Conservation (phyloP, 140 eudicot genomes). For the Oenanthe javanica region DNA sequence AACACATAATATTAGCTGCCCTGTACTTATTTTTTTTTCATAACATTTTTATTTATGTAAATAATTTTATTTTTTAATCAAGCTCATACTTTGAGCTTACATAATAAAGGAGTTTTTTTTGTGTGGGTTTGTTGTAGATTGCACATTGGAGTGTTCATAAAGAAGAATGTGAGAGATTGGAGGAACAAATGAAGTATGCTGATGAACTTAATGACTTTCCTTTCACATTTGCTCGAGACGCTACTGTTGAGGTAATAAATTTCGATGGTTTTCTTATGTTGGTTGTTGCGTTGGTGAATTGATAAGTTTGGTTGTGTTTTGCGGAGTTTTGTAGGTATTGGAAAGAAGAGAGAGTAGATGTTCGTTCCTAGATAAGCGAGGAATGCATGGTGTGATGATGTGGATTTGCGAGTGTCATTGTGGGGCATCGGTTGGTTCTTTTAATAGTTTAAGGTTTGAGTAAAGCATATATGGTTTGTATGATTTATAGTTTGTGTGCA, state of each 20-base stretch:
- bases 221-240: slow-evolving; percentile 49
- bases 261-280: neutral
- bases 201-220: slow-evolving; percentile 50
- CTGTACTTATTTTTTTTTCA: neutral
- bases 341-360: slow-evolving; percentile 51
- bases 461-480: no score
- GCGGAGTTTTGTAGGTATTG: slow-evolving; percentile 22
- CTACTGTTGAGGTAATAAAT: slow-evolving; percentile 42
- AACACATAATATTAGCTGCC: neutral
- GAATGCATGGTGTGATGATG: slow-evolving; percentile 55
- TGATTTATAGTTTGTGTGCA: no score
- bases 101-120: neutral
- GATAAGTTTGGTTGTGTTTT: neutral
- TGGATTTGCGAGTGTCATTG: slow-evolving; percentile 79
- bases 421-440: slow-evolving; percentile 24
- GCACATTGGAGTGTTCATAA: slow-evolving; percentile 70
- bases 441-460: slow-evolving; percentile 38
- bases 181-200: slow-evolving; percentile 46
- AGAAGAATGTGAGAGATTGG: slow-evolving; percentile 71
- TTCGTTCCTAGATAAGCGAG: slow-evolving; percentile 43
- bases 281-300: neutral
- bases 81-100: neutral
- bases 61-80: neutral
- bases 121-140: slow-evolving; percentile 24
- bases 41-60: no score